Evolutionary conservation across 257 asterid genomes (phyloP).

Genomic region (Solanum etuberosum): DNA sequence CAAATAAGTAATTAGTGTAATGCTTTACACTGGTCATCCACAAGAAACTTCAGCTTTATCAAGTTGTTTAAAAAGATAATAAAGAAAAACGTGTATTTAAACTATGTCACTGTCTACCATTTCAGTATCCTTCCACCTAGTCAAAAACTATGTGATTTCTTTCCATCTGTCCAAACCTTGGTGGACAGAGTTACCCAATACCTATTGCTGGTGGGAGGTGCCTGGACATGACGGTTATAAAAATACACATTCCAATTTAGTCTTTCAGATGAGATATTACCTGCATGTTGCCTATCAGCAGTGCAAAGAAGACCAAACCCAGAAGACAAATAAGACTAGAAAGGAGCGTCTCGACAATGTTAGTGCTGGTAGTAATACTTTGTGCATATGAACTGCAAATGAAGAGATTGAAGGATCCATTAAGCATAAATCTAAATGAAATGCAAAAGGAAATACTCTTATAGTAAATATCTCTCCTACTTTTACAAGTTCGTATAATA

Average conservation of each 20-base stretch:
- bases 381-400: slow-evolving; percentile 74
- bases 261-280: slow-evolving; percentile 16
- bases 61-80: background rate
- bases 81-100: background rate
- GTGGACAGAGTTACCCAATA: background rate
- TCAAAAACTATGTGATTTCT: background rate
- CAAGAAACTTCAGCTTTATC: background rate
- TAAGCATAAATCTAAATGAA: background rate
- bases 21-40: background rate
- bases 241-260: background rate
- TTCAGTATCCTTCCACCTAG: background rate
- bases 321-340: slow-evolving; percentile 57
- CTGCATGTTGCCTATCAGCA: slow-evolving; percentile 88
- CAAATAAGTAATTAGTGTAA: background rate
- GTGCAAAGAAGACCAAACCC: slow-evolving; percentile 76
- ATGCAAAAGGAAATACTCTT: background rate
- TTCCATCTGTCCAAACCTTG: background rate
- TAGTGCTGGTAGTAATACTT: slow-evolving; percentile 42
- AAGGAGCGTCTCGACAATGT: slow-evolving; percentile 43
- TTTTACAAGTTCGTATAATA: background rate
- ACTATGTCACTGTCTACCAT: background rate
- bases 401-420: background rate
- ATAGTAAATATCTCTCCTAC: background rate
- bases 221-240: background rate
- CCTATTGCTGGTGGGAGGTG: background rate